Base-by-base conservation (phyloP, 2,329 filamentous ascomycete genomes). In the Apiospora phragmitis region DNA sequence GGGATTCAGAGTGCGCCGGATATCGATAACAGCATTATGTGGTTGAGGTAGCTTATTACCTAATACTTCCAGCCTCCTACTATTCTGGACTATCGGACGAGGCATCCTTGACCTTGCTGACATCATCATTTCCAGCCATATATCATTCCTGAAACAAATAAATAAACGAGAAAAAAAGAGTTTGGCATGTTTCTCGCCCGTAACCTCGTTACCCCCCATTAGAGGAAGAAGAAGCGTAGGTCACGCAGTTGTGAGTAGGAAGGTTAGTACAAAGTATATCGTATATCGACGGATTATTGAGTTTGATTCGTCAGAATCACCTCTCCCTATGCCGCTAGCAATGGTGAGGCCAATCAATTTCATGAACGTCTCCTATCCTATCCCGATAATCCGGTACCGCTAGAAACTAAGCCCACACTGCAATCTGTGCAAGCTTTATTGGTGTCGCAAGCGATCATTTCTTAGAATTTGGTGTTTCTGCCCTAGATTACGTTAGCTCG, bases 261-360 rank as follows among this genome's bases (percentile, higher is more conserved):
- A 62, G 32, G 8, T 38, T 62, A 62, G 55, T 4, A n/a, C 18
- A 32, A 62, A 62, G 55, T 24, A 38, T 62, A 62, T 38, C 32
- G 55, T 38, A 38, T 62, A 62, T 38, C 32, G 55, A 38, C 18
- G 26, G 18, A 59, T 32, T 59, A 67, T 67, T 45, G 12, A 67
- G 65, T 67, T 67, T 67, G 65, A 67, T 67, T 67, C 65, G 65
- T 24, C 42, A 67, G 65, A 47, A 67, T 67, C 65, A 67, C 42
- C 21, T 62, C 29, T 62, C 55, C 3, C 18, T 35, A 38, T n/a
- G 18, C 24, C 32, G 55, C 32, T 62, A 38, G 32, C 12, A 32
- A 62, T 62, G 55, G 55, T 38, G 32, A 62, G 32, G 55, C 55
- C 55, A 62, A 62, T 62, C 55, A 62, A 62, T 38, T 24, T 47